Percentiles rank a stretch among this genome's conserved stretches.
These are phyloP conservation scores for Debaryomycetaceae sp. DNA, from an alignment of 1,139 yeast species.

Conservation along the genomic window DNA sequence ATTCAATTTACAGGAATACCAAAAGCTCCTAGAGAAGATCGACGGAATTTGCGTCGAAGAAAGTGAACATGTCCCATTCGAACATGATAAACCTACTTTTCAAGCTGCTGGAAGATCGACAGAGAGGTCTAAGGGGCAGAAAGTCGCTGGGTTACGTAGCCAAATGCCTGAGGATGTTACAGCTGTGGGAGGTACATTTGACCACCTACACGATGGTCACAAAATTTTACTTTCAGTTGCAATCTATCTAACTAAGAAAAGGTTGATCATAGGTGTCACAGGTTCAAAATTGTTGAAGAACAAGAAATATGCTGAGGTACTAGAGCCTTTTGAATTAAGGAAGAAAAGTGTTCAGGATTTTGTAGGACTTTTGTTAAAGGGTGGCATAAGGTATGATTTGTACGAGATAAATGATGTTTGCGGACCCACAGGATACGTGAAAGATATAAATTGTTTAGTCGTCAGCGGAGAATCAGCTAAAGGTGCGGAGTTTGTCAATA, in stretches of 20 bases:
- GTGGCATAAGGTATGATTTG: constrained; percentile 31
- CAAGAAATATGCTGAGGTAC: constrained; percentile 65
- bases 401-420: constrained; percentile 78
- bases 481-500: constrained; percentile 76
- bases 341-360: constrained; percentile 46
- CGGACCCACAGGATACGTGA: constrained; percentile 88
- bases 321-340: constrained; percentile 60
- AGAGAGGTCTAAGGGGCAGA: neutral
- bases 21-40: constrained; percentile 1
- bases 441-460: constrained; percentile 73
- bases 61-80: constrained; percentile 2
- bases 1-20: constrained; percentile 16
- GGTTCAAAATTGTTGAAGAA: constrained; percentile 71
- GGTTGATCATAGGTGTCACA: constrained; percentile 78
- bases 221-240: constrained; percentile 76
- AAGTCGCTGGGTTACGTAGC: neutral
- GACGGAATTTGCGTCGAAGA: constrained; percentile 1
- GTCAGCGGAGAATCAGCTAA: constrained; percentile 74
- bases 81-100: neutral
- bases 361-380: constrained; percentile 39
- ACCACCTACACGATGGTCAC: constrained; percentile 95
- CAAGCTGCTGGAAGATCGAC: neutral
- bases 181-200: constrained; percentile 96
- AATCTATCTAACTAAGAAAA: constrained; percentile 52
- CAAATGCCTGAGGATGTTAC: constrained; percentile 8